Evolutionary conservation across 2,329 filamentous ascomycete species (phyloP).

Genomic region (Hypomyces rosellus): DNA sequence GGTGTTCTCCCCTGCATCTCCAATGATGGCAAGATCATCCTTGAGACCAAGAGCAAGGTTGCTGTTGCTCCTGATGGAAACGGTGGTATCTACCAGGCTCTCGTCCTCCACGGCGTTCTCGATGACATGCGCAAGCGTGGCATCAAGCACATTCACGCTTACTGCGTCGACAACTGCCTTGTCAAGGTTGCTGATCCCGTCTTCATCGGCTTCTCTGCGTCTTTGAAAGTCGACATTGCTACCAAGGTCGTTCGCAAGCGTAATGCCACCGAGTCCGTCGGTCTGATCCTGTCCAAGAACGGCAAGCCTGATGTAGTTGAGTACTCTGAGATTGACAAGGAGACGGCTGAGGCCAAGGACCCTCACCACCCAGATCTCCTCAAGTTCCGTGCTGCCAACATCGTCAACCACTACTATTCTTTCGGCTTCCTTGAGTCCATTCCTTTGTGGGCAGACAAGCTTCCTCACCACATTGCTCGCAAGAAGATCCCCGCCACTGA

Average conservation of each 20-base stretch:
- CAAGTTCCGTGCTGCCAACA: constrained; percentile 96
- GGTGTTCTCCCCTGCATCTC: constrained; percentile 94
- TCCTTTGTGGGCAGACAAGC: constrained; percentile 73
- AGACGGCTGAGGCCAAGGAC: constrained; percentile 85
- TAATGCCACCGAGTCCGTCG: constrained; percentile 90
- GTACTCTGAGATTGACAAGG: constrained; percentile 92
- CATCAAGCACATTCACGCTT: constrained; percentile 91
- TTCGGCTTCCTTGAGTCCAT: constrained; percentile 88
- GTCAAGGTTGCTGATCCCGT: constrained; percentile 95
- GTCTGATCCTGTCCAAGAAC: constrained; percentile 90
- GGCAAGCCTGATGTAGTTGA: constrained; percentile 96
- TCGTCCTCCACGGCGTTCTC: constrained; percentile 73
- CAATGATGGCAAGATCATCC: constrained; percentile 93
- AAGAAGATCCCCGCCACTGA: constrained; percentile 96
- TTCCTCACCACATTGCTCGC: constrained; percentile 91
- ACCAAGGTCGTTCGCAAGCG: constrained; percentile 99
- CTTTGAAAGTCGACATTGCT: constrained; percentile 85
- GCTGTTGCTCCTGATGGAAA: constrained; percentile 97
- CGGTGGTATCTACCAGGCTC: constrained; percentile 90
- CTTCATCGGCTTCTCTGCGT: constrained; percentile 89
- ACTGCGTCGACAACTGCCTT: constrained; percentile 99
- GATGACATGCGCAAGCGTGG: constrained; percentile 84
- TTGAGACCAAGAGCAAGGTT: constrained; percentile 84
- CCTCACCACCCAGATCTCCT: constrained; percentile 72
- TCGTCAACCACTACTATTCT: constrained; percentile 99